Evolutionary conservation across 1,284 basidiomycete genomes (phyloP).

Genomic region (Tilletiaria anomala): DNA sequence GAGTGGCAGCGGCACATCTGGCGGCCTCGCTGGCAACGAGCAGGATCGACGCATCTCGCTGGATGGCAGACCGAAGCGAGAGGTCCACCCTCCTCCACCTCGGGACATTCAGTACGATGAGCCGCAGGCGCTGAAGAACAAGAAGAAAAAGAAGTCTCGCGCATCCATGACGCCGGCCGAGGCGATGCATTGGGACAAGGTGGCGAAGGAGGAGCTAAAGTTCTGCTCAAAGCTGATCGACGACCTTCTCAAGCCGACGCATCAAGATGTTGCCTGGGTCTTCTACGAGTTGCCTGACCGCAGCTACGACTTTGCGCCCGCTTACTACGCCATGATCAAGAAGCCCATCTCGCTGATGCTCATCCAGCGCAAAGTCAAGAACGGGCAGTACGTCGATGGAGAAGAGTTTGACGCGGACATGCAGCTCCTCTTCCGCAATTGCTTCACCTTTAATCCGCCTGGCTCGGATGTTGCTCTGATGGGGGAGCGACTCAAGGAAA

Average conservation of each 20-base stretch:
- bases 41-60: background rate
- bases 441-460: constrained; percentile 76
- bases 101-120: constrained; percentile 78
- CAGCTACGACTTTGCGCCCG: constrained; percentile 63
- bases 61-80: constrained; percentile 69
- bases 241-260: constrained; percentile 60
- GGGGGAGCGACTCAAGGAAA: constrained; percentile 49
- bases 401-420: constrained; percentile 77
- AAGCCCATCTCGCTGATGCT: constrained; percentile 64
- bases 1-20: background rate
- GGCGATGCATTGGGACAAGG: constrained; percentile 52
- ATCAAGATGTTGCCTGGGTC: constrained; percentile 58
- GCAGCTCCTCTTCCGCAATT: constrained; percentile 85
- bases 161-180: constrained; percentile 13
- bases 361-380: constrained; percentile 56
- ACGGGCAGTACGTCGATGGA: constrained; percentile 58
- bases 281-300: constrained; percentile 86
- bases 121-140: constrained; percentile 13
- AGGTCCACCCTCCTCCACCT: constrained; percentile 85
- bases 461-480: constrained; percentile 66
- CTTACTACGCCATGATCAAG: constrained; percentile 75
- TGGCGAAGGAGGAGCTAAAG: constrained; percentile 64
- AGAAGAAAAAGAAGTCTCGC: constrained; percentile 13
- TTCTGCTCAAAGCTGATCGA: constrained; percentile 62
- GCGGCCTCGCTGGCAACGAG: background rate